Base-by-base conservation (phyloP, 2,329 filamentous ascomycete genomes). In the Daldinia sp. region DNA sequence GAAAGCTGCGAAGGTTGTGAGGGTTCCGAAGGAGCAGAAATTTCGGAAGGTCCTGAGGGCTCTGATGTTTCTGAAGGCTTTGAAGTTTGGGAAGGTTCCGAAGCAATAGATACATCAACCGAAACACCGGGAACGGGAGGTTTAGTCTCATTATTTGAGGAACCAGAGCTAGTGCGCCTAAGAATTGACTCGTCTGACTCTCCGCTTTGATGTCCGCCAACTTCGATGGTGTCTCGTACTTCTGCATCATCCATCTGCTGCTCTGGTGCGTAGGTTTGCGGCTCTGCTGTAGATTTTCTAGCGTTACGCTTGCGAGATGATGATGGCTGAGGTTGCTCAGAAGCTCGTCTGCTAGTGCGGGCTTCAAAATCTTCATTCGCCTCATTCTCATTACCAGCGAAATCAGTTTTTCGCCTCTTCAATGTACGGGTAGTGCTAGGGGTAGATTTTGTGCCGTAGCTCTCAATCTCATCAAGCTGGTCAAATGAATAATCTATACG, bases 201-300 rank as follows among this genome's bases (percentile, higher is more conserved):
- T 17, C 72, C 70, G 48, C 75, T 76, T 17, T 76, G 76, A 29
- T 77, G 76, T 37, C 82, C 80, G 47, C 83, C 82, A 49, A 86
- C 84, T 69, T 86, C 81, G 62, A 87, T 87, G 11, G 83, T 86
- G 70, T 87, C 84, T 70, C 84, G 81, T 25, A 86, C 82, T 41
- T 85, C 80, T 25, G 81, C 81, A 61, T 82, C 79, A 51, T 82
- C 79, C 25, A 64, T 70, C 39, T 71, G 70, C 21, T 70, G 69
- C 13, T 73, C 66, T 25, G 70, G 59, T 4, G 68, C 61, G 52
- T 64, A 67, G 3, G 68, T 7, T 39, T 71, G 70, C 13, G 69
- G 73, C 52, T 80, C 75, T 10, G 71, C 62, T 32, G 70, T 73
- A n/a, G 72, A 67, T 47, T 72, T 75, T 30, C 69, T 64, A 13